Evolutionary conservation across 805 yeast species (phyloP), one percentile per base, ranked within the genome.

Genomic region (Lipomyces oligophaga): DNA sequence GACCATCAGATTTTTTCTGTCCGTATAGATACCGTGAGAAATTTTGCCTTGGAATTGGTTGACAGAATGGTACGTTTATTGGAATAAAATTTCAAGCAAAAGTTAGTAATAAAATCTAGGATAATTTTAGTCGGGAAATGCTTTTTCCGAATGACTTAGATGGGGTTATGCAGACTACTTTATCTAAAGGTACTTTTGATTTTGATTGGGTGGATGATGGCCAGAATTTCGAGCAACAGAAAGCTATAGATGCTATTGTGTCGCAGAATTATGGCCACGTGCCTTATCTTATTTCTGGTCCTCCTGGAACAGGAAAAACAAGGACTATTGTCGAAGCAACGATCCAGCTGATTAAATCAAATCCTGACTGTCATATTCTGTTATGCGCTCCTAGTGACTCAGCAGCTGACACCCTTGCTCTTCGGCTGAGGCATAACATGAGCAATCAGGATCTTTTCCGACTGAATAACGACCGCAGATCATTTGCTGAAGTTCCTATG

Each of bases 361-460:
- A 20, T 6, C 24, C 35, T 8, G 13, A 19, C 18, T 20, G 41
- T 22, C 49, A 49, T 34, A 37, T 52, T 15, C 32, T 52, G 11
- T 34, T 52, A 11, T 52, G 53, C 34, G 55, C 56, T 3, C 56
- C 56, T 3, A 47, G 54, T 27, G 54, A 52, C 25, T 47, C 54
- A 3, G 56, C 56, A 8, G 56, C 56, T 5, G 56, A 52, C 38
- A 52, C 56, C 4, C 39, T 52, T 2, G 50, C 56, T 5, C 24
- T 52, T 24, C 34, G 56, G 11, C 37, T 52, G 18, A 46, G 45
- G 18, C 16, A 24, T 11, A 18, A 26, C 45, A 28, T 52, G 16
- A 41, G 41, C 24, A 49, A 48, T 21, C 38, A 40, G 35, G 37
- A 49, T 15, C 34, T 52, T 1, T 42, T 52, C 31, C 45, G 56